A percentile compares a stretch with the other conserved stretches of the same genome.
Conservation (phyloP, 108 stramenopile species). For the Stephanodiscus minutulus region DNA sequence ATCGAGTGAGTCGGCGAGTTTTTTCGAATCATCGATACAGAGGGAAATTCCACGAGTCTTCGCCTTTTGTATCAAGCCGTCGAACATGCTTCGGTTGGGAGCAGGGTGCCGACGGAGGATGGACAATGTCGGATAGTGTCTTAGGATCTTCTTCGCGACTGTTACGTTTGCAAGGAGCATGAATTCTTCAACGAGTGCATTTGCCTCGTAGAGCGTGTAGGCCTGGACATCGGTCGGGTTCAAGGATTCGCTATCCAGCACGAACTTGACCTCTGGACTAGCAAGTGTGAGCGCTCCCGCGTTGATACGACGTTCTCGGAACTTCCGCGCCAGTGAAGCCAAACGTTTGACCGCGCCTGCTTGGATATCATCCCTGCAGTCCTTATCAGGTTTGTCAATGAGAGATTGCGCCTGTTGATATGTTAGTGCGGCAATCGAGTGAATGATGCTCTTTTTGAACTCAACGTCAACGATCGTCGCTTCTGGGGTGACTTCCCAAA, state of each 20-base stretch:
- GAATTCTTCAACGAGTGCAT: constrained; percentile 96
- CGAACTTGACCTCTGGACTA: constrained; percentile 97
- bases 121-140: constrained; percentile 90
- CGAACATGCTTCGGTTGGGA: constrained; percentile 95
- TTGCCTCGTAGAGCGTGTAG: constrained; percentile 90
- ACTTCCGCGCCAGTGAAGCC: constrained; percentile 82
- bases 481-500: constrained; percentile 91
- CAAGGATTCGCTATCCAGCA: constrained; percentile 93
- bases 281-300: constrained; percentile 98
- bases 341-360: constrained; percentile 88
- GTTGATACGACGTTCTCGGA: constrained; percentile 86
- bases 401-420: constrained; percentile 97
- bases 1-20: constrained; percentile 94
- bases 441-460: constrained; percentile 94
- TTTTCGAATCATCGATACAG: constrained; percentile 91
- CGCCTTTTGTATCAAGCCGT: constrained; percentile 90
- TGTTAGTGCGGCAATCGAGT: constrained; percentile 92
- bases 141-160: constrained; percentile 92
- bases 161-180: constrained; percentile 99
- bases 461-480: constrained; percentile 87
- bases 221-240: constrained; percentile 98
- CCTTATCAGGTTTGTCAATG: constrained; percentile 85
- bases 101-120: constrained; percentile 96
- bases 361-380: constrained; percentile 65
- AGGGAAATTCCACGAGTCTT: constrained; percentile 77